Evolutionary conservation across 2,329 filamentous ascomycete genomes (phyloP), one percentile per base, ranked within the genome.

Genomic region (Trichophyton verrucosum): DNA sequence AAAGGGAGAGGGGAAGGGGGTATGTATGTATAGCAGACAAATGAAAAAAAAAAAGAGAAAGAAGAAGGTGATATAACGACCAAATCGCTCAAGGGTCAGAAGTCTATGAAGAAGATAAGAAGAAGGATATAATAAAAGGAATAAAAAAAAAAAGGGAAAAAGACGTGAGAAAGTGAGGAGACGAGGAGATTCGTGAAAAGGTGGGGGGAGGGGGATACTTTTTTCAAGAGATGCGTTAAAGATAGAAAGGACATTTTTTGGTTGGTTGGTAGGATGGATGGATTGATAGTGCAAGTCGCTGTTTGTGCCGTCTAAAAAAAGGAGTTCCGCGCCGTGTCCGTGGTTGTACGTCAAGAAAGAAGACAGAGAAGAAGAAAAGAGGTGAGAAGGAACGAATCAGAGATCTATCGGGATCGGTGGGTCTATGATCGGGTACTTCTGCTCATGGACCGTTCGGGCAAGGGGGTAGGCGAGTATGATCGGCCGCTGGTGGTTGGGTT

Each of bases 401-500:
- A 38, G 33, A 38, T 38, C 11, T 38, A 22, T 47, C 44, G 20
- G 20, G n/a, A 38, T 73, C 20, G 67, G 76, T 65, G 71, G 7
- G 47, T 73, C 20, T 67, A 76, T 65, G 71, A 66, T 40, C 74
- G 68, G 22, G 70, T 72, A 20, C 76, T 76, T 60, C 76, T 74
- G 67, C 76, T 78, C 69, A 75, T 71, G 33, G 71, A 75, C 57
- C 75, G 73, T 66, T 76, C 75, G 15, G 74, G 74, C 53, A 71
- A 59, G 9, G 68, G 67, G 6, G 73, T 76, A 13, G 76, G 76
- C 24, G 76, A 78, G 64, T 76, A 72, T 55, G 75, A 72, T 49
- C 76, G 71, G 51, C 72, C 67, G 22, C 68, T 69, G 30, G 66
- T 62, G 57, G 69, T 69, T n/a, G 49, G 49, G 61, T 73, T 69